These are phyloP conservation scores for Annulohypoxylon truncatum DNA, from an alignment of 2,329 filamentous ascomycete genomes.

Conservation along the genomic window DNA sequence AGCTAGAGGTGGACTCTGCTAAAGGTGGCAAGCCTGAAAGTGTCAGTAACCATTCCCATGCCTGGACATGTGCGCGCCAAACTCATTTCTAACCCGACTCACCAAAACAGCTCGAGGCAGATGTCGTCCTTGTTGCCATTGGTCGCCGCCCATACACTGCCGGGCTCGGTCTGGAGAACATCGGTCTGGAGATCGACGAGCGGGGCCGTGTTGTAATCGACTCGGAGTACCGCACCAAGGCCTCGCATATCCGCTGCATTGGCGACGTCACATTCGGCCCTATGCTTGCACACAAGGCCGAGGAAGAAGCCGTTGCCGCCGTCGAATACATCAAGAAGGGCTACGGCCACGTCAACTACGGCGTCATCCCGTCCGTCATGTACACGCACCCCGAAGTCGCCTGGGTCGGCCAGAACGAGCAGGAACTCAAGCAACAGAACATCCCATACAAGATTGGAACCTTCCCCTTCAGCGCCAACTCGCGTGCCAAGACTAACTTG, in stretches of 20 bases:
- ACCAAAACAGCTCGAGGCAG: conserved; percentile 79
- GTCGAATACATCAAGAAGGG: conserved; percentile 98
- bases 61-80: conserved; percentile 4
- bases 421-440: conserved; percentile 89
- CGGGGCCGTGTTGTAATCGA: conserved; percentile 96
- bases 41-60: conserved; percentile 65
- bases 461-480: conserved; percentile 99
- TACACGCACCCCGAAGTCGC: conserved; percentile 99
- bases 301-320: conserved; percentile 95
- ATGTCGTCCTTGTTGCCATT: conserved; percentile 96
- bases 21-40: conserved; percentile 97
- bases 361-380: conserved; percentile 97
- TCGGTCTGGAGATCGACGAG: conserved; percentile 91
- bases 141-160: conserved; percentile 94
- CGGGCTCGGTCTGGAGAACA: conserved; percentile 92
- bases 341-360: conserved; percentile 99
- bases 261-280: conserved; percentile 97
- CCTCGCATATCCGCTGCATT: conserved; percentile 95
- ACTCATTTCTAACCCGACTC: conserved; percentile 18
- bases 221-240: conserved; percentile 98
- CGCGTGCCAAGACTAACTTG: conserved; percentile 97
- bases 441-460: conserved; percentile 92
- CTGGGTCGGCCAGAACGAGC: conserved; percentile 98
- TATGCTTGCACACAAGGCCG: conserved; percentile 99
- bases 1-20: conserved; percentile 87